Evolutionary conservation across 306 rosid genomes (phyloP).

Genomic region (Urtica urens): DNA sequence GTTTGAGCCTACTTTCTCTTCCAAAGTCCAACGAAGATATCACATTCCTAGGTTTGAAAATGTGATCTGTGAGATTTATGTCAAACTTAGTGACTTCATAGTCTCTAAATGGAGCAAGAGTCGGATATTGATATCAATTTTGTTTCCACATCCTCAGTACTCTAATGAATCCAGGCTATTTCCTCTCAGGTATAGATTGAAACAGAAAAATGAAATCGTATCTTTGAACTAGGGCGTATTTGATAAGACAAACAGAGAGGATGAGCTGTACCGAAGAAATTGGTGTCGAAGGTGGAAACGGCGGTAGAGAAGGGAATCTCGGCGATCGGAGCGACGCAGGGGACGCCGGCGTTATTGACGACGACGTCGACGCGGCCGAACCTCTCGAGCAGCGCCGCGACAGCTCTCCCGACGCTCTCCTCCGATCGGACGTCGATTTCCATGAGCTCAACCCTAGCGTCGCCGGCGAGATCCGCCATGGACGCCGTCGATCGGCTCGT

Average conservation of each 20-base stretch:
- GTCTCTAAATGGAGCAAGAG: too few species aligned
- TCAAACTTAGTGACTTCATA: too few species aligned
- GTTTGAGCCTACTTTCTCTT: too few species aligned
- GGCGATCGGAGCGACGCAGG: conserved; percentile 61
- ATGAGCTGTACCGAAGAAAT: conserved; percentile 49
- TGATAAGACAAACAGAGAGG: not conserved
- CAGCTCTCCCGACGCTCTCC: conserved; percentile 38
- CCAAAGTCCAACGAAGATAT: too few species aligned
- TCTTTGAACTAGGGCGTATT: too few species aligned
- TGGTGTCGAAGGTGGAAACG: conserved; percentile 54
- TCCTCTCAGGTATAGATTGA: too few species aligned
- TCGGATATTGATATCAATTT: too few species aligned
- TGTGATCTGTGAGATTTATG: too few species aligned
- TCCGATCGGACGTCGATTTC: conserved; percentile 74
- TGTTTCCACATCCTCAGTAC: too few species aligned
- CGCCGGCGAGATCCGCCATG: conserved; percentile 50
- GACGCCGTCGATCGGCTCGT: conserved; percentile 43
- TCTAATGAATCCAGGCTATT: too few species aligned
- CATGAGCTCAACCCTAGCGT: conserved; percentile 36
- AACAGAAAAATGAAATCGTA: too few species aligned
- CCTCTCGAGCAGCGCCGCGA: conserved; percentile 29
- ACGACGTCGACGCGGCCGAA: conserved; percentile 59
- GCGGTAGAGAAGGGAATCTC: conserved; percentile 54
- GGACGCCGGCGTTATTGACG: conserved; percentile 83
- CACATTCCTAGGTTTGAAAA: too few species aligned